Evolutionary conservation across 2,329 filamentous ascomycete species (phyloP).

Genomic region (Exophiala viscosa): DNA sequence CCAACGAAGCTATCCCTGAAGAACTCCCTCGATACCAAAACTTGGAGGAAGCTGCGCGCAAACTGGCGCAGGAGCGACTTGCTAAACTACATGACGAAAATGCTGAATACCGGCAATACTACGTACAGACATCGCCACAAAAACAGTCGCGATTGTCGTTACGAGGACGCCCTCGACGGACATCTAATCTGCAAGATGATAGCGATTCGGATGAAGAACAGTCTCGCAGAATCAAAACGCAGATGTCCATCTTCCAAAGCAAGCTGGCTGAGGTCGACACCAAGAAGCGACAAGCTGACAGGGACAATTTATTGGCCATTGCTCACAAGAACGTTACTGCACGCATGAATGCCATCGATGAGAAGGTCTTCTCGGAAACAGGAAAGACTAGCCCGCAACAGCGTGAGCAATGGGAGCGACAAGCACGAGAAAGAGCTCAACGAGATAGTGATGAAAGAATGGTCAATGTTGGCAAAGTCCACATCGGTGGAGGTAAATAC

Average conservation of each 20-base stretch:
- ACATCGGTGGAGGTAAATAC: slow-evolving; percentile 77
- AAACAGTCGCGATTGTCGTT: slow-evolving; percentile 51
- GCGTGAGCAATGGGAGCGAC: slow-evolving; percentile 73
- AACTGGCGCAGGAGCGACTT: slow-evolving; percentile 76
- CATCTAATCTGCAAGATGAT: slow-evolving; percentile 57
- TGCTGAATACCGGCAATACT: slow-evolving; percentile 70
- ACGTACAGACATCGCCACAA: slow-evolving; percentile 57
- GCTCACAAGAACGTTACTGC: slow-evolving; percentile 84
- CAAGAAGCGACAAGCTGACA: slow-evolving; percentile 70
- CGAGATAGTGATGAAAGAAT: slow-evolving; percentile 60
- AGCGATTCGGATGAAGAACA: slow-evolving; percentile 62
- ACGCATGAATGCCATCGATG: slow-evolving; percentile 74
- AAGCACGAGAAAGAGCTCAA: slow-evolving; percentile 67
- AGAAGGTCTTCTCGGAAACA: slow-evolving; percentile 71
- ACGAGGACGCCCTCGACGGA: slow-evolving; percentile 54
- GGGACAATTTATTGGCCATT: slow-evolving; percentile 68
- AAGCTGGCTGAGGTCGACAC: slow-evolving; percentile 66
- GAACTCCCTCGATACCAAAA: slow-evolving; percentile 39
- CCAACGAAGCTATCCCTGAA: slow-evolving; percentile 12
- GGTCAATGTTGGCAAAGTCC: slow-evolving; percentile 54
- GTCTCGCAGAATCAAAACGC: slow-evolving; percentile 68
- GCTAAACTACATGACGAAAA: slow-evolving; percentile 74
- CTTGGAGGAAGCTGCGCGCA: slow-evolving; percentile 82
- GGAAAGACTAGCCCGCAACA: slow-evolving; percentile 66
- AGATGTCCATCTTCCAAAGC: slow-evolving; percentile 74